phyloP scores from a whole-genome alignment of 2,329 filamentous ascomycete species.

The Trichophyton equinum region DNA sequence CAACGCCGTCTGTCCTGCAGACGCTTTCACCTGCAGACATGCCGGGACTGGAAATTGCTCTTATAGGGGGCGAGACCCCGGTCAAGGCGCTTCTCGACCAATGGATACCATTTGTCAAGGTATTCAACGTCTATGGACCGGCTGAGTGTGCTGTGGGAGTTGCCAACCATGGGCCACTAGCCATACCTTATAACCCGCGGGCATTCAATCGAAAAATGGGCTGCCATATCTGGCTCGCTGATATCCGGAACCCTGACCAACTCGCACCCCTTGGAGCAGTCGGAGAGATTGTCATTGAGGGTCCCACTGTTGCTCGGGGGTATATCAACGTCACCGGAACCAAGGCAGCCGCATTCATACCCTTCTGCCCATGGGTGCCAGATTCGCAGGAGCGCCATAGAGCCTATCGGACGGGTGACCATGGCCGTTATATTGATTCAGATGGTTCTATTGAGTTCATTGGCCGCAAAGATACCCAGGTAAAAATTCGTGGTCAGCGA shows the following conservation, averaged over 20 bases:
- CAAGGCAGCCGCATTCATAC: conserved; percentile 13
- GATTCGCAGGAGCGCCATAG: neutral
- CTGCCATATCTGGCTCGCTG: conserved; percentile 15
- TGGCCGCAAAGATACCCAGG: conserved; percentile 40
- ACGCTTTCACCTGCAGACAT: conserved; percentile 30
- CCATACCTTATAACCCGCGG: neutral
- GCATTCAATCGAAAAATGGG: neutral
- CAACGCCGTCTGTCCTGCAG: conserved; percentile 47
- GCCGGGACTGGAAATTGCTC: conserved; percentile 25
- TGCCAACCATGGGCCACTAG: neutral
- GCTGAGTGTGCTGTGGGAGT: conserved; percentile 1
- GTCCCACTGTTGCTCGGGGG: conserved; percentile 25
- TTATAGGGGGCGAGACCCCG: conserved; percentile 19
- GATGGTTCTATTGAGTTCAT: conserved; percentile 12
- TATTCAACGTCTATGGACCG: conserved; percentile 28
- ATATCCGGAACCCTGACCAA: conserved; percentile 11
- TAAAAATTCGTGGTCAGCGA: conserved; percentile 73
- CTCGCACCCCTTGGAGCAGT: conserved; percentile 25
- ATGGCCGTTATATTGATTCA: conserved; percentile 12
- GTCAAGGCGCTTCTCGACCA: conserved; percentile 14
- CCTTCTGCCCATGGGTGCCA: neutral
- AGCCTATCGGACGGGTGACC: conserved; percentile 17
- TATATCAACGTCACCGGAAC: conserved; percentile 21
- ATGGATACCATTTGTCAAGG: conserved; percentile 20
- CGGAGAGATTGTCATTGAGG: conserved; percentile 31